phyloP scores from a whole-genome alignment of 2,329 filamentous ascomycete genomes.

The Didymella exigua region DNA sequence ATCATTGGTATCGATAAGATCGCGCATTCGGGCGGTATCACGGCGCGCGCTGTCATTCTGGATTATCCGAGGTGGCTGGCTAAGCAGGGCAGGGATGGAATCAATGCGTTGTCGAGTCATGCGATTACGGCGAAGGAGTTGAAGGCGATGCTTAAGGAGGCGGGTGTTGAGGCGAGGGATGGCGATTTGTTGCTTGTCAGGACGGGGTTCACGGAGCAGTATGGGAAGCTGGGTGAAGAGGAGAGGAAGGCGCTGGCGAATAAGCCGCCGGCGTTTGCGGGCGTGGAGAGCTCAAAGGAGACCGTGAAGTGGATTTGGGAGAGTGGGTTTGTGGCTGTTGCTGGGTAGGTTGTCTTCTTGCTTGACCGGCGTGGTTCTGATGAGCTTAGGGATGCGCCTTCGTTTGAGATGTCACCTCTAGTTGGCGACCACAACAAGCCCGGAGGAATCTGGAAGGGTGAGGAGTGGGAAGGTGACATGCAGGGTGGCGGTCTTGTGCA shows the following conservation, averaged over 20 bases:
- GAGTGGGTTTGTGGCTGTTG: slow-evolving; percentile 53
- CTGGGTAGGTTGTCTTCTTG: slow-evolving; percentile 36
- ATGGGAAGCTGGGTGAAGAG: slow-evolving; percentile 33
- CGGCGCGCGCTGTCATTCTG: slow-evolving; percentile 37
- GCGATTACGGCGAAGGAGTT: slow-evolving; percentile 30
- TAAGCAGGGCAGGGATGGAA: slow-evolving; percentile 23
- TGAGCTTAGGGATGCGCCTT: slow-evolving; percentile 40
- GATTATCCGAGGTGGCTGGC: slow-evolving; percentile 41
- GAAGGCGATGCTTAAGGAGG: slow-evolving; percentile 43
- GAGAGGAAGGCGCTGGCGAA: slow-evolving; percentile 36
- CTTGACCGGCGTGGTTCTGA: slow-evolving; percentile 17
- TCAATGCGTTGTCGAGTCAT: slow-evolving; percentile 31
- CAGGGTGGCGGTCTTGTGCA: slow-evolving; percentile 44
- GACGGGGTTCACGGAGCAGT: slow-evolving; percentile 47
- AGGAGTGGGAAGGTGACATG: slow-evolving; percentile 44
- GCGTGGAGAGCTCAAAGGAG: slow-evolving; percentile 47
- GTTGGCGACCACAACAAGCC: slow-evolving; percentile 40
- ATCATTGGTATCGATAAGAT: slow-evolving; percentile 52
- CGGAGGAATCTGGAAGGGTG: slow-evolving; percentile 43
- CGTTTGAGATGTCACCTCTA: slow-evolving; percentile 53
- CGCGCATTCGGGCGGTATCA: slow-evolving; percentile 38
- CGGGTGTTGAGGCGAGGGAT: slow-evolving; percentile 42
- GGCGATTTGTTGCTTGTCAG: slow-evolving; percentile 40
- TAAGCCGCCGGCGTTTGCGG: slow-evolving; percentile 45
- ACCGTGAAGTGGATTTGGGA: slow-evolving; percentile 56